These are phyloP conservation scores for Bipolaris bicolor DNA, from an alignment of 2,329 filamentous ascomycete genomes.

Conservation along the genomic window DNA sequence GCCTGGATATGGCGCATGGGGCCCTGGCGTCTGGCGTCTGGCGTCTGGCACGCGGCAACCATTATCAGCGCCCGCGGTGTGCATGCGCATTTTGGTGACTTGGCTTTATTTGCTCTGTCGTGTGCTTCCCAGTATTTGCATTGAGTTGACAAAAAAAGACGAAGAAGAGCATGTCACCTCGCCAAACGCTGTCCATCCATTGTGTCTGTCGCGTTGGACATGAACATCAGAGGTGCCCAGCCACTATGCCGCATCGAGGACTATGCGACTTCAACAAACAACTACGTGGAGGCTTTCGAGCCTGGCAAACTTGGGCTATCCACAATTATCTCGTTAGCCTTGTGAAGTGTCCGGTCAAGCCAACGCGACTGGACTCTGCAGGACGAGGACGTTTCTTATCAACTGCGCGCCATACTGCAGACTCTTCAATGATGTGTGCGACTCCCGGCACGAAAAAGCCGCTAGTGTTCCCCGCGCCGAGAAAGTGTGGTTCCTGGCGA, in stretches of 20 bases:
- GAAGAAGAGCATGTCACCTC: neutral
- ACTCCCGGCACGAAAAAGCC: constrained; percentile 22
- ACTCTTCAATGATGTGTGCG: constrained; percentile 21
- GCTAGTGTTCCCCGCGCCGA: constrained; percentile 35
- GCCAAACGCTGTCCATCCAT: neutral
- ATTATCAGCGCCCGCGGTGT: constrained; percentile 22
- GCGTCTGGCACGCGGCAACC: constrained; percentile 26
- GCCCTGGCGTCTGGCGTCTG: constrained; percentile 29
- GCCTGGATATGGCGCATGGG: constrained; percentile 25
- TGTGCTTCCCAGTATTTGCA: constrained; percentile 5
- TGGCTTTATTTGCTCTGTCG: constrained; percentile 7
- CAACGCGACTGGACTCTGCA: neutral
- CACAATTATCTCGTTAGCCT: constrained; percentile 1
- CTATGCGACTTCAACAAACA: constrained; percentile 16
- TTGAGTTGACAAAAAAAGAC: constrained; percentile 3
- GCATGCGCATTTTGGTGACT: constrained; percentile 18
- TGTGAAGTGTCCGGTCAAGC: neutral
- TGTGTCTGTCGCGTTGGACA: constrained; percentile 9
- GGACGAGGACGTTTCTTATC: neutral
- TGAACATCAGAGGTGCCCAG: constrained; percentile 10
- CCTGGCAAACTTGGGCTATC: neutral
- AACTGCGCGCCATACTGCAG: constrained; percentile 14
- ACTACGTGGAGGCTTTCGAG: constrained; percentile 6
- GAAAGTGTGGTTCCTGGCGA: constrained; percentile 31
- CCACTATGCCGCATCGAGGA: constrained; percentile 21